phyloP scores from a whole-genome alignment of 2,329 filamentous ascomycete genomes.

The Cercospora berteroae region DNA sequence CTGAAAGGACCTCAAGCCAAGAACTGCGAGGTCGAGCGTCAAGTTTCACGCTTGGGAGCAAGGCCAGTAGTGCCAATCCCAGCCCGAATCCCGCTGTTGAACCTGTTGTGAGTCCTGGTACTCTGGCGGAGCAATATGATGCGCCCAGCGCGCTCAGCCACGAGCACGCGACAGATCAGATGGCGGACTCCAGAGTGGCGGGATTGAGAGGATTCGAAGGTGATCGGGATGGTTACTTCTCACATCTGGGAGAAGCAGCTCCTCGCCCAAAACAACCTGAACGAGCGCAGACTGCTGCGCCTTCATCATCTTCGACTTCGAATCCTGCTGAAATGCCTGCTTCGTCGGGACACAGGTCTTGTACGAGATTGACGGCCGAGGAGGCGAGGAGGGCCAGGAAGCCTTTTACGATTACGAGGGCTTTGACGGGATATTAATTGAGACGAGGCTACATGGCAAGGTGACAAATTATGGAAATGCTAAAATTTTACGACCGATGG shows the following conservation, averaged over 20 bases:
- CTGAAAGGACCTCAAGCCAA: background rate
- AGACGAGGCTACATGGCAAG: background rate
- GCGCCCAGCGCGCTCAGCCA: slow-evolving; percentile 9
- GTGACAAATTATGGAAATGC: background rate
- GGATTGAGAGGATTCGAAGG: slow-evolving; percentile 9
- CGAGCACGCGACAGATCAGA: background rate
- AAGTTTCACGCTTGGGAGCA: background rate
- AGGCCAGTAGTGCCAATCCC: background rate
- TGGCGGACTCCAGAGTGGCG: background rate
- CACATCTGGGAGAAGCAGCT: background rate
- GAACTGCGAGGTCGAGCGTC: background rate
- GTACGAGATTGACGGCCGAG: background rate
- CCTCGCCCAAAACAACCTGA: background rate
- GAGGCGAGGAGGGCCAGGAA: slow-evolving; percentile 8
- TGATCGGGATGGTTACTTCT: slow-evolving; percentile 1
- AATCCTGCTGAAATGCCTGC: background rate
- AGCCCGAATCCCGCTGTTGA: background rate
- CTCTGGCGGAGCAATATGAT: slow-evolving; percentile 1
- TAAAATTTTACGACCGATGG: background rate
- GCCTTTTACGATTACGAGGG: slow-evolving; percentile 11
- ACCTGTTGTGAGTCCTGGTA: slow-evolving; percentile 1
- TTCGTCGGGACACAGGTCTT: background rate
- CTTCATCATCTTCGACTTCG: background rate
- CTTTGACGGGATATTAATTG: slow-evolving; percentile 5
- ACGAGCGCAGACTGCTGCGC: background rate